phyloP scores from a whole-genome alignment of 2,329 filamentous ascomycete species.

The Venturia asperata region DNA sequence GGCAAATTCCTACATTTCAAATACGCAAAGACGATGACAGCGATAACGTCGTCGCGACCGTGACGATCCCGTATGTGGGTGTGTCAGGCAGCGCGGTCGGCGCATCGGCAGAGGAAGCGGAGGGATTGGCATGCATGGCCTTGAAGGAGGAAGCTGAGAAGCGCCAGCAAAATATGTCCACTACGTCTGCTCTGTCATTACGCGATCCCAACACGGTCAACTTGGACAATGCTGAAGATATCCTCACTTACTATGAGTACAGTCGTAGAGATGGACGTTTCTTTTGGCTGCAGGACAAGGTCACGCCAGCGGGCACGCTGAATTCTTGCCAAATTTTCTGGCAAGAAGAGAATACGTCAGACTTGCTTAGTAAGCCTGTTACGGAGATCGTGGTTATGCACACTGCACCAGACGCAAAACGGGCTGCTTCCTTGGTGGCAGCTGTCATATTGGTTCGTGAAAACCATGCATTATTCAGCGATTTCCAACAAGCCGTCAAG shows the following conservation, averaged over 20 bases:
- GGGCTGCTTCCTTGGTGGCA: conserved; percentile 31
- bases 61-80: conserved; percentile 31
- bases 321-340: conserved; percentile 20
- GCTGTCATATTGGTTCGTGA: conserved; percentile 31
- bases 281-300: conserved; percentile 1
- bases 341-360: conserved; percentile 27
- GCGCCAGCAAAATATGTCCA: not conserved
- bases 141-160: conserved; percentile 36
- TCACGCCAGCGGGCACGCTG: conserved; percentile 20
- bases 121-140: conserved; percentile 32
- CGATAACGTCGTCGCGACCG: conserved; percentile 22
- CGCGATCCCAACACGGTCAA: conserved; percentile 30
- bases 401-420: not conserved
- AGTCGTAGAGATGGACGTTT: not conserved
- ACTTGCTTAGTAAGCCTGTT: conserved; percentile 21
- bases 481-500: conserved; percentile 31
- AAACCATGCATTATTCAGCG: conserved; percentile 29
- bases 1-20: conserved; percentile 28
- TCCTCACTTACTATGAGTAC: conserved; percentile 32
- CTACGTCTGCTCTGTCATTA: conserved; percentile 22
- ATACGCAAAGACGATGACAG: conserved; percentile 13
- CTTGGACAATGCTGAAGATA: conserved; percentile 32
- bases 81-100: conserved; percentile 30
- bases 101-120: conserved; percentile 26
- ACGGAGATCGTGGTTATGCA: conserved; percentile 25